phyloP scores from a whole-genome alignment of 768 basidiomycete species.

The Fomitopsis serialis region DNA sequence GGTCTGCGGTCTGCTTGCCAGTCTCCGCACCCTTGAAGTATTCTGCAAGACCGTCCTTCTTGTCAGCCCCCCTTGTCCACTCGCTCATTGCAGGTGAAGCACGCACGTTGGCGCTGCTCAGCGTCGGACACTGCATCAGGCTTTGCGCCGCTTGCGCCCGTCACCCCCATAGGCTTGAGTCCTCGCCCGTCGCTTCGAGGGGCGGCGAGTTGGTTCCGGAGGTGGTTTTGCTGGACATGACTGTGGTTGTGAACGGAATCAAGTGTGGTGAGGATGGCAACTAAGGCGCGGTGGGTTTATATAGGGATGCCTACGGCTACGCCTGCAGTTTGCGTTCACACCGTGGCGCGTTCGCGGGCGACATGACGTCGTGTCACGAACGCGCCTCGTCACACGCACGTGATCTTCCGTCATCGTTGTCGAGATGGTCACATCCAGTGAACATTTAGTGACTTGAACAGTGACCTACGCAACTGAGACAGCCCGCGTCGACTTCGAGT shows the following conservation, averaged over 20 bases:
- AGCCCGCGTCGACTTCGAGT: no score
- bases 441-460: no score
- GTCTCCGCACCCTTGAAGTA: constrained; percentile 3
- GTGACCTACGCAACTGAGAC: no score
- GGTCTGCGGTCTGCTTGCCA: constrained; percentile 1
- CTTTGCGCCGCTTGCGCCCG: constrained; percentile 31
- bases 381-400: not conserved
- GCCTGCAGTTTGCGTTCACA: not conserved
- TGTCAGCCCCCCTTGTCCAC: not conserved
- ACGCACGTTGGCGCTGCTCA: constrained; percentile 41
- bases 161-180: constrained; percentile 43
- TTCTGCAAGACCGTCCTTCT: not conserved
- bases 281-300: not conserved
- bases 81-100: not conserved
- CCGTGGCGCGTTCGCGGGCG: not conserved
- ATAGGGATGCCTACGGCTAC: not conserved
- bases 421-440: no score
- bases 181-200: constrained; percentile 42
- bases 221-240: constrained; percentile 16
- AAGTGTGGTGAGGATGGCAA: not conserved
- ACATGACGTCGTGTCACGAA: not conserved
- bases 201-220: constrained; percentile 53
- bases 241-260: not conserved
- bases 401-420: not conserved
- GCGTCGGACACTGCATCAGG: constrained; percentile 32